These are phyloP conservation scores for Oidium heveae DNA, from an alignment of 2,329 filamentous ascomycete species.

Conservation along the genomic window DNA sequence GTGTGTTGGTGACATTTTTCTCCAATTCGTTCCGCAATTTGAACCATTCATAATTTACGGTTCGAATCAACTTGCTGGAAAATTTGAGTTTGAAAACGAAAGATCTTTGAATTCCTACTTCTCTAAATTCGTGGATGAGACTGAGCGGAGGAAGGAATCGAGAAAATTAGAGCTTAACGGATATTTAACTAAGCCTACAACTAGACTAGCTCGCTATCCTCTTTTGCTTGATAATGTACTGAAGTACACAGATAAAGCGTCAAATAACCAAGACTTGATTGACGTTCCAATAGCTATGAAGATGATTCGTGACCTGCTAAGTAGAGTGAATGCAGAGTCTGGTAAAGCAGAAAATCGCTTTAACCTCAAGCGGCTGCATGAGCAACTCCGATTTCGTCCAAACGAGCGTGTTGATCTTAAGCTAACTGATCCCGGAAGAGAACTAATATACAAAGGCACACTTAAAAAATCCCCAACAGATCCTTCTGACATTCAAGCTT, in stretches of 20 bases:
- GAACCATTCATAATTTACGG: slow-evolving; percentile 93
- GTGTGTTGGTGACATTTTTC: slow-evolving; percentile 80
- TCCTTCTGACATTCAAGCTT: slow-evolving; percentile 72
- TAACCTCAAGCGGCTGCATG: slow-evolving; percentile 76
- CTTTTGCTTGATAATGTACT: slow-evolving; percentile 73
- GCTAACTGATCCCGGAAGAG: slow-evolving; percentile 75
- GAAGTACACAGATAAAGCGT: slow-evolving; percentile 52
- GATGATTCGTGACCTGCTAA: slow-evolving; percentile 68
- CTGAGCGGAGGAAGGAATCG: slow-evolving; percentile 85
- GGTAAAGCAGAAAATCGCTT: slow-evolving; percentile 96
- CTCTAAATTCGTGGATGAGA: slow-evolving; percentile 81
- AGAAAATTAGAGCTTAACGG: slow-evolving; percentile 92
- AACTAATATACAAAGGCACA: slow-evolving; percentile 79
- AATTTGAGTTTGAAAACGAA: slow-evolving; percentile 96
- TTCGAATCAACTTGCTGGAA: slow-evolving; percentile 83
- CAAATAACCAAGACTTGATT: slow-evolving; percentile 68
- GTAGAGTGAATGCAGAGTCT: slow-evolving; percentile 76
- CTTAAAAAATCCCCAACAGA: slow-evolving; percentile 85
- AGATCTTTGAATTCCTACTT: slow-evolving; percentile 68
- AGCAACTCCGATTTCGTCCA: slow-evolving; percentile 71
- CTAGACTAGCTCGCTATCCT: slow-evolving; percentile 79
- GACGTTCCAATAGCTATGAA: slow-evolving; percentile 77
- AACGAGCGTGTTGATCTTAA: slow-evolving; percentile 86
- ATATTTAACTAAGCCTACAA: slow-evolving; percentile 93
- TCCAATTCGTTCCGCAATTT: slow-evolving; percentile 78